Base-by-base conservation (phyloP, 371 early-diverging fungal species). In the Basidiobolus meristosporus region DNA sequence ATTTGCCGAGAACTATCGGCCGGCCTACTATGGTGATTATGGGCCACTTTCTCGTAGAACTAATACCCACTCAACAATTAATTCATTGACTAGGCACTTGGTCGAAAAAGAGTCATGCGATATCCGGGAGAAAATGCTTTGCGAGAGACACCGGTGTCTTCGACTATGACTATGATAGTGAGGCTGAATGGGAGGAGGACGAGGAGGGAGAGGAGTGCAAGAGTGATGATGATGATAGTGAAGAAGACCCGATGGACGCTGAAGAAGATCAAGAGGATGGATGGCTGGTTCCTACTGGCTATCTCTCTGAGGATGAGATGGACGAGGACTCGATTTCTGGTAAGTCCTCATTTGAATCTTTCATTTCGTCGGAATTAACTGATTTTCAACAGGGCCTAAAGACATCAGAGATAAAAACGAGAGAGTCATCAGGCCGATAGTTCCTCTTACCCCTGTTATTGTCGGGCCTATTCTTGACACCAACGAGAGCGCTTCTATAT, bases 131-230 rank as follows among this genome's bases (percentile, higher is more conserved):
- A 14, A 51, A 59, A 0, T 80, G 81, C 5, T 68, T 85, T 54
- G 62, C 57, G 20, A 54, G 50, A 37, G 89, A 88, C 39, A 52
- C 59, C 1, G 54, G 42, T 3, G 31, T 59, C 19, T 38, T 90
- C 1, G 81, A 90, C 40, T 90, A 90, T 40, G 83, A 81, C 2
- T 60, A 77, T 38, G 87, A 90, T 46, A 80, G 81, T 50, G 89
- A 86, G 38, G 80, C 72, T 0, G 90, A 89, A 54, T 90, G 90
- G 90, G 85, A 82, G 20, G 80, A 73, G 17, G 89, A 84, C 21
- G 88, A 81, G 14, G 82, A 82, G 45, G 90, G 90, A 11, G 90
- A 88, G 46, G 86, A 87, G 34, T 59, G 80, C 15, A 68, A 65
- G 38, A 79, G 78, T 45, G 83, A 79, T n/a, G 82, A 76, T 41